These are phyloP conservation scores for Scytalidium lignicola DNA, from an alignment of 2,329 filamentous ascomycete genomes.

Conservation along the genomic window DNA sequence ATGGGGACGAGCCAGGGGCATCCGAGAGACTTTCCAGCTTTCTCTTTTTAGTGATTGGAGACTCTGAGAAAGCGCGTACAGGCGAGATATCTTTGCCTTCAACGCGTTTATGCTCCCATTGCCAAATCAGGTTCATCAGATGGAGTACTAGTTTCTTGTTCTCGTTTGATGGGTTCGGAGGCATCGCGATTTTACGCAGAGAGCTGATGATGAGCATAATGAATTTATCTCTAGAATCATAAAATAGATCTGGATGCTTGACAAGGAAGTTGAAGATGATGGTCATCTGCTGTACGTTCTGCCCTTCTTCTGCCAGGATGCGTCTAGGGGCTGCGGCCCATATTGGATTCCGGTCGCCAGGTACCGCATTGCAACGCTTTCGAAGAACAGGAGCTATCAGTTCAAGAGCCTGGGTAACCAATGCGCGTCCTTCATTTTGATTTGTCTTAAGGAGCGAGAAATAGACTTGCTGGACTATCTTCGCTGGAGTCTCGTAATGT, in stretches of 20 bases:
- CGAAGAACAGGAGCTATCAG: conserved; percentile 91
- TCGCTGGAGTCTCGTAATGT: conserved; percentile 90
- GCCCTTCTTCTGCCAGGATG: conserved; percentile 88
- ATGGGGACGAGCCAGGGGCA: conserved; percentile 48
- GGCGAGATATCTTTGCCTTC: conserved; percentile 46
- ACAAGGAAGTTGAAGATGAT: conserved; percentile 98
- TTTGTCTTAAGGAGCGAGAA: conserved; percentile 85
- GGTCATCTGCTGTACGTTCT: conserved; percentile 92
- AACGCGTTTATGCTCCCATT: conserved; percentile 84
- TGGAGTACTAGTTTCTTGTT: conserved; percentile 87
- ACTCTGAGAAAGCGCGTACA: conserved; percentile 51
- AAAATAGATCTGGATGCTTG: conserved; percentile 87
- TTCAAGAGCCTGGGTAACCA: conserved; percentile 92
- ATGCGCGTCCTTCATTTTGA: conserved; percentile 85
- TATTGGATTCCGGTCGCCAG: conserved; percentile 68
- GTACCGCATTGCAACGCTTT: conserved; percentile 66
- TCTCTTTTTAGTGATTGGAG: conserved; percentile 69
- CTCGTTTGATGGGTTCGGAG: conserved; percentile 81
- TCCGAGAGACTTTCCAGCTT: conserved; percentile 55
- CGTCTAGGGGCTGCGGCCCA: conserved; percentile 90
- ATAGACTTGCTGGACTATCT: conserved; percentile 95
- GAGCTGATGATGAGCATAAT: conserved; percentile 83
- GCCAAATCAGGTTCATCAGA: conserved; percentile 84
- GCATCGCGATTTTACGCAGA: conserved; percentile 78
- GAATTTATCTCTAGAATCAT: conserved; percentile 89